A percentile compares a stretch with the other conserved stretches of the same genome.
phyloP scores from a whole-genome alignment of 1,139 yeast species.

The Yamadazyma friedrichii region DNA sequence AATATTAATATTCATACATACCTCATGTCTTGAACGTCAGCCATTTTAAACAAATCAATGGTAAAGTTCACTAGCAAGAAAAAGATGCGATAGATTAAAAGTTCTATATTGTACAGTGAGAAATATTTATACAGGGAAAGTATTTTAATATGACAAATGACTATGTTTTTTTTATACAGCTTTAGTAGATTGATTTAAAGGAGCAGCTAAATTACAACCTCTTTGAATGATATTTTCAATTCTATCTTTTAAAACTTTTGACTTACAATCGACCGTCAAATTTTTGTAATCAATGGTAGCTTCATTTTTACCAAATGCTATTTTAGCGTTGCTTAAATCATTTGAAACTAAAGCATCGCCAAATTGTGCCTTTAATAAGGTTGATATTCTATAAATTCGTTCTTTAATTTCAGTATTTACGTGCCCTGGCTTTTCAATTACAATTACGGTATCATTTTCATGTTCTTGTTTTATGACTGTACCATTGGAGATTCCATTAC shows the following conservation, averaged over 20 bases:
- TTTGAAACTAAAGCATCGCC: conserved; percentile 64
- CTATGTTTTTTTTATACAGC: no score
- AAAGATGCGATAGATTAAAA: no score
- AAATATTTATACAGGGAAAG: no score
- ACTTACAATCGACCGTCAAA: conserved; percentile 71
- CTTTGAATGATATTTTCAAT: conserved; percentile 77
- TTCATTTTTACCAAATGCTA: conserved; percentile 67
- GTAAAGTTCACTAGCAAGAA: no score
- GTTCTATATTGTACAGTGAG: no score
- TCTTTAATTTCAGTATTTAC: conserved; percentile 43
- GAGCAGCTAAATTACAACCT: conserved; percentile 81
- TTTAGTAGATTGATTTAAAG: conserved; percentile 38
- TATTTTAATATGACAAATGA: no score
- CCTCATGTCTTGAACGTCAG: not conserved
- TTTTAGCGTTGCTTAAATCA: conserved; percentile 47
- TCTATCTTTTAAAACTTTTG: conserved; percentile 77
- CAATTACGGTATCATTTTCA: conserved; percentile 13
- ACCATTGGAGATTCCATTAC: not conserved
- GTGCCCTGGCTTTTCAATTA: conserved; percentile 22
- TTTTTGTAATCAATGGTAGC: conserved; percentile 68
- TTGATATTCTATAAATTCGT: conserved; percentile 61
- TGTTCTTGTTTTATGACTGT: conserved; percentile 2
- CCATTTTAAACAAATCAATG: not conserved
- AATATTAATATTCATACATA: not conserved
- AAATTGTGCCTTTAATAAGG: conserved; percentile 78